phyloP scores from a whole-genome alignment of 108 stramenopile genomes.

The Skeletonema grethae region DNA sequence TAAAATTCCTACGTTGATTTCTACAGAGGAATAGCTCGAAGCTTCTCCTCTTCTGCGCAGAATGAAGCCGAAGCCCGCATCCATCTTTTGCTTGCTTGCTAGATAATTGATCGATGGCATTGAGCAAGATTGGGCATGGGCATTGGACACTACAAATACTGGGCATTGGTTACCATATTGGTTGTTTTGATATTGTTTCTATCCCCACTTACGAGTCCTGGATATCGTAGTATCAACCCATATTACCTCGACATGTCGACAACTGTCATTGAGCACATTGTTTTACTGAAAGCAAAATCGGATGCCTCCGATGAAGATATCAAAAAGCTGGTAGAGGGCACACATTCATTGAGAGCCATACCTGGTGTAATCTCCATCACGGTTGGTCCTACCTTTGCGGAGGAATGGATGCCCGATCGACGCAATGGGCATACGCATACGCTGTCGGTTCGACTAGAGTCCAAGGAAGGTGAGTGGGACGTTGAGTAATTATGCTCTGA shows the following conservation, averaged over 20 bases:
- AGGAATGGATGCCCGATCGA: constrained; percentile 52
- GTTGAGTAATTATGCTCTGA: too few species aligned
- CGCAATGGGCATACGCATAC: constrained; percentile 35
- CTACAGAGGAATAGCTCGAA: too few species aligned
- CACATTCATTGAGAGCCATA: constrained; percentile 27
- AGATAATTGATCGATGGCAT: too few species aligned
- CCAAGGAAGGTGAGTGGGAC: constrained; percentile 9
- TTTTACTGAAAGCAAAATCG: constrained; percentile 36
- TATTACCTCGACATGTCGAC: not conserved
- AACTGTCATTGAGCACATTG: constrained; percentile 47
- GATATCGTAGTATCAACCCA: not conserved
- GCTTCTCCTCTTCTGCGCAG: too few species aligned
- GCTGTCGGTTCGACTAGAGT: constrained; percentile 24
- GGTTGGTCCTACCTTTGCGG: constrained; percentile 34
- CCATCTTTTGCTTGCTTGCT: too few species aligned
- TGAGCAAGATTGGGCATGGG: too few species aligned
- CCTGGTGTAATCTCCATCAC: constrained; percentile 39
- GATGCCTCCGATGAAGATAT: constrained; percentile 32
- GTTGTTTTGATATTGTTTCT: too few species aligned
- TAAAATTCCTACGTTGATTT: too few species aligned
- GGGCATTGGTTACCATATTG: too few species aligned
- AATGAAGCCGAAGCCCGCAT: too few species aligned
- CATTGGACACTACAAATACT: too few species aligned
- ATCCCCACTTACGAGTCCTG: too few species aligned
- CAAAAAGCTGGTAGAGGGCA: constrained; percentile 22